Evolutionary conservation across 768 basidiomycete genomes (phyloP).

Genomic region (Saitozyma podzolica): DNA sequence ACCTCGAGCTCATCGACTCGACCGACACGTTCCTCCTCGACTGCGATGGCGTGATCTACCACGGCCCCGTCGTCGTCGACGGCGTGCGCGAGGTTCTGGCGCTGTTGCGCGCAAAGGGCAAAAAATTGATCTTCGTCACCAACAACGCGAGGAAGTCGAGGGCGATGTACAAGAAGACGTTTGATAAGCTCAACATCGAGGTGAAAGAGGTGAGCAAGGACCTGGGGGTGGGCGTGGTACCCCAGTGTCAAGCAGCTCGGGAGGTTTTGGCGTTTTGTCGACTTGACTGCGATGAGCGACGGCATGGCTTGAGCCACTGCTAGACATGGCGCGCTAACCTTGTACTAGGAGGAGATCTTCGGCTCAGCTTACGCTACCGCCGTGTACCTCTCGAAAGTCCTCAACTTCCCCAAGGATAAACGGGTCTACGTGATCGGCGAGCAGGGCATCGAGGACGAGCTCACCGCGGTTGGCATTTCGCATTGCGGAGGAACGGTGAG

Average conservation of each 20-base stretch:
- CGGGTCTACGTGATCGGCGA: slow-evolving; percentile 95
- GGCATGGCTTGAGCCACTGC: neutral
- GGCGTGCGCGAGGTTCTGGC: slow-evolving; percentile 74
- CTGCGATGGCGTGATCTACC: slow-evolving; percentile 95
- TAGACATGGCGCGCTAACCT: neutral
- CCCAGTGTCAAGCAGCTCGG: too few relatives aligned
- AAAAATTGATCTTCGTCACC: slow-evolving; percentile 86
- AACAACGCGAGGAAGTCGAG: slow-evolving; percentile 97
- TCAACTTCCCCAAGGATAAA: slow-evolving; percentile 85
- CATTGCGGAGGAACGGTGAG: slow-evolving; percentile 82
- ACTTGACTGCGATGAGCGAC: neutral
- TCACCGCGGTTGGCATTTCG: slow-evolving; percentile 78
- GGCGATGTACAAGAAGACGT: slow-evolving; percentile 80
- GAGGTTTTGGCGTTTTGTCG: neutral
- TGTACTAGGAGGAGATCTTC: slow-evolving; percentile 86
- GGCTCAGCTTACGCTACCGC: slow-evolving; percentile 88
- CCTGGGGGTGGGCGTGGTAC: too few relatives aligned
- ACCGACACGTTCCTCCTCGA: slow-evolving; percentile 96
- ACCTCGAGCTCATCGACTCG: slow-evolving; percentile 57
- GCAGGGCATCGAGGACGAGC: slow-evolving; percentile 87
- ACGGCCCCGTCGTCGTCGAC: slow-evolving; percentile 74
- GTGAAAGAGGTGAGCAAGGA: slow-evolving; percentile 70
- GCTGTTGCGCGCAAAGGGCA: slow-evolving; percentile 74
- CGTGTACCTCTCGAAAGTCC: slow-evolving; percentile 80
- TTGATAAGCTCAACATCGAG: slow-evolving; percentile 83